Evolutionary conservation across 83 land plant genomes (phyloP).

Genomic region (Thuja plicata): DNA sequence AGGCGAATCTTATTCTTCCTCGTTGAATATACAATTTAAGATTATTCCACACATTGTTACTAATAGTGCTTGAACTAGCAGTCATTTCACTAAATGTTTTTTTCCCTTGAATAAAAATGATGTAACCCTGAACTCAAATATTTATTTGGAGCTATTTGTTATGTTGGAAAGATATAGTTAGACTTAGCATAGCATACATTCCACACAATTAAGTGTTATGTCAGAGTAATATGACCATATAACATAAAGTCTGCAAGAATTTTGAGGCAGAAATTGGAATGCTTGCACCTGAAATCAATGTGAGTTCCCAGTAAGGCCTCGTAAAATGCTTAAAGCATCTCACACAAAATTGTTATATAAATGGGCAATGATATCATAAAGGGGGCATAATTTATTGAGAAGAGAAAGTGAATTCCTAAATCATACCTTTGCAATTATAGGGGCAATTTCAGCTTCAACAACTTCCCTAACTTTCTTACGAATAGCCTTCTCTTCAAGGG

Average conservation of each 20-base stretch:
- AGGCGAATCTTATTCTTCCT: not conserved
- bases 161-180: not conserved
- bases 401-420: constrained; percentile 12
- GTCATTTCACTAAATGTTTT: not conserved
- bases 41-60: not conserved
- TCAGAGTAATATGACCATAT: not conserved
- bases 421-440: constrained; percentile 79
- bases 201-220: not conserved
- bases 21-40: not conserved
- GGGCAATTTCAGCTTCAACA: constrained; percentile 85
- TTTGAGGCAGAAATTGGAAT: not conserved
- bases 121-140: no score
- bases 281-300: not conserved
- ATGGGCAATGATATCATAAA: not conserved
- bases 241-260: not conserved
- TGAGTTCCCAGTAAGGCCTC: not conserved
- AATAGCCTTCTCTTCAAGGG: constrained; percentile 65
- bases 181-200: not conserved
- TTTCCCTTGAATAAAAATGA: not conserved
- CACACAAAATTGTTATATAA: not conserved
- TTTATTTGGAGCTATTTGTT: not conserved
- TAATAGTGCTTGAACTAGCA: not conserved
- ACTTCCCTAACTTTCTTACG: constrained; percentile 56
- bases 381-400: not conserved
- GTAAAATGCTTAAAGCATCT: not conserved